Evolutionary conservation across 1,284 basidiomycete genomes (phyloP), one percentile per base, ranked within the genome.

Genomic region (Athelia psychrophila): DNA sequence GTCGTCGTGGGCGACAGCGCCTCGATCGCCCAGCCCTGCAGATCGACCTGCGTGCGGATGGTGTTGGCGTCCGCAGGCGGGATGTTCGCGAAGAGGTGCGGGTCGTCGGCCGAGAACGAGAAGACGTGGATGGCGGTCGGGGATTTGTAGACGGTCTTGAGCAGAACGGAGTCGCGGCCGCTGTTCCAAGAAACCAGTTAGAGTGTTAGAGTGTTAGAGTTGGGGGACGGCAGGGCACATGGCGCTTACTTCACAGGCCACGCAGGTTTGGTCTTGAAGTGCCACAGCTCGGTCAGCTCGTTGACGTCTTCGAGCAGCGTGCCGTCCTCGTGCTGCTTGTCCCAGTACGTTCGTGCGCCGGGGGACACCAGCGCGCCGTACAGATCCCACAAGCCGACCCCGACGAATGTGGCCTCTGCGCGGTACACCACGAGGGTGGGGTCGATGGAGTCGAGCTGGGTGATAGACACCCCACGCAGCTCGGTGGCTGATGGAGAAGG

Each of bases 21-120:
- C 69, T 99, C 96, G 58, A 99, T 93, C 0, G 95, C 93, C 92
- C 95, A 98, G 44, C 96, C 97, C 68, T 95, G 93, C 32, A 99
- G 75, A 64, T 98, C 95, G 25, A 98, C 88, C 65, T 98, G 95
- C 0, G 93, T 94, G 16, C 96, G 88, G 56, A 98, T 98, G 51
- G 90, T 80, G 54, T 82, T 88, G 0, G 87, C 80, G 32, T 90
- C 85, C 0, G 74, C 71, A 0, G 85, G 77, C 12, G 92, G 91
- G 52, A 93, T 84, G 46, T 79, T 79, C 0, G 93, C 88, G 69
- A 98, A 97, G 15, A 96, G 78, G 49, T 88, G 84, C 50, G 83
- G 81, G 63, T 98, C 93, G 62, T 97, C 93, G 0, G 88, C 91
- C 2, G 96, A 98, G 70, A 98, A 98, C 1, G 91, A 88, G 67